Base-by-base conservation (phyloP, 129 eudicot genomes). In the Smallanthus sonchifolius region DNA sequence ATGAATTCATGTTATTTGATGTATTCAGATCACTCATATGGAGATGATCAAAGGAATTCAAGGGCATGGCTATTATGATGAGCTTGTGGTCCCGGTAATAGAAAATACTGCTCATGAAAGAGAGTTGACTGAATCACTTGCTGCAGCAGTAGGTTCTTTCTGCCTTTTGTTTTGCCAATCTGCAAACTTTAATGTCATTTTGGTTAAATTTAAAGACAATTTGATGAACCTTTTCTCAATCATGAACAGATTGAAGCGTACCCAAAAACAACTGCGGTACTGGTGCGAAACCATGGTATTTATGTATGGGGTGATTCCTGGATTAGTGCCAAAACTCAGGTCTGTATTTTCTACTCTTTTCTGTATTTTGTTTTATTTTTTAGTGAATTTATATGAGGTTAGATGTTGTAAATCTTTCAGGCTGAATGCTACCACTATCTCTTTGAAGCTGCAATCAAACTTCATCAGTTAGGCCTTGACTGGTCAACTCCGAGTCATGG, bases 41-140 rank as follows among this genome's bases (percentile, higher is more conserved):
- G 99, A 95, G 84, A 95, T 95, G 97, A 95, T 95, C 20, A 95
- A 95, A 84, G 99, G 99, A 60, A 95, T 95, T 54, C 97, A 87
- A 82, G 99, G 99, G 67, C 99, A 95, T 85, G 99, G 99, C 34
- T 95, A 95, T 66, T 84, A 88, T 73, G 99, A 95, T 47, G 97
- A 95, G 68, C 96, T 95, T 81, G 95, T 91, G 57, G 89, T 95
- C 57, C 99, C 99, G 48, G 91, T 95, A 36, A 95, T 95, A 37
- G 99, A 91, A 76, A 95, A 95, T 75, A 80, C 99, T 69, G 99
- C 97, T 55, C 96, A 91, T 69, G 99, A 95, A 79, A 60, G 97
- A 40, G 99, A 95, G 54, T 95, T 95, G 71, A 95, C 99, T 7
- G 96, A 91, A 10, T 77, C 96, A 69, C 99, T 95, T 72, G 95